Conservation (phyloP, 2,329 filamentous ascomycete genomes). For the Dryadomyces quercivorus region DNA sequence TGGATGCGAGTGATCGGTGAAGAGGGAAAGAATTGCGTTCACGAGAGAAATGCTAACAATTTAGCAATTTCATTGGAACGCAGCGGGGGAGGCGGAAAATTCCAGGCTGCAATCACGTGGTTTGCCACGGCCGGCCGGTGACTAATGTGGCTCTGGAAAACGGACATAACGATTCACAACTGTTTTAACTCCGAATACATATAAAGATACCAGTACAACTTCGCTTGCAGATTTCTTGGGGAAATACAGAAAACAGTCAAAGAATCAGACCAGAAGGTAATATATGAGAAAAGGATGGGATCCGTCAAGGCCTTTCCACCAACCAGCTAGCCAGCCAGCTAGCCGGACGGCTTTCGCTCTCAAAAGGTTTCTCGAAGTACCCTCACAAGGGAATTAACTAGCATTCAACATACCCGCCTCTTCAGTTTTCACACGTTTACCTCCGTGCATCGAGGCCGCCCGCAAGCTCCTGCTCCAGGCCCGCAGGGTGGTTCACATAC, state of each 20-base stretch:
- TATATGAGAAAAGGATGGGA: not conserved
- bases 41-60: not conserved
- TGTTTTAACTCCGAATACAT: too few relatives aligned
- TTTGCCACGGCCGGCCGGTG: not conserved
- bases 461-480: constrained; percentile 47
- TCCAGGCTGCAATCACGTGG: not conserved
- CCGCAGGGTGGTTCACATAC: constrained; percentile 34
- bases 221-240: too few relatives aligned
- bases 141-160: not conserved
- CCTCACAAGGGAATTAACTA: too few relatives aligned
- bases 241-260: not conserved
- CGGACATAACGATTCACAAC: not conserved
- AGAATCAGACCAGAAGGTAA: not conserved
- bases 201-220: too few relatives aligned
- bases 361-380: not conserved
- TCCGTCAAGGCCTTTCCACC: not conserved
- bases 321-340: not conserved
- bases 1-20: not conserved
- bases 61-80: not conserved
- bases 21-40: not conserved
- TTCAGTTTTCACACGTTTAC: constrained; percentile 5
- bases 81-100: not conserved
- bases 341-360: not conserved
- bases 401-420: too few relatives aligned
- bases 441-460: constrained; percentile 41